phyloP scores from a whole-genome alignment of 495 filamentous ascomycete species.

The Tuber indicum region DNA sequence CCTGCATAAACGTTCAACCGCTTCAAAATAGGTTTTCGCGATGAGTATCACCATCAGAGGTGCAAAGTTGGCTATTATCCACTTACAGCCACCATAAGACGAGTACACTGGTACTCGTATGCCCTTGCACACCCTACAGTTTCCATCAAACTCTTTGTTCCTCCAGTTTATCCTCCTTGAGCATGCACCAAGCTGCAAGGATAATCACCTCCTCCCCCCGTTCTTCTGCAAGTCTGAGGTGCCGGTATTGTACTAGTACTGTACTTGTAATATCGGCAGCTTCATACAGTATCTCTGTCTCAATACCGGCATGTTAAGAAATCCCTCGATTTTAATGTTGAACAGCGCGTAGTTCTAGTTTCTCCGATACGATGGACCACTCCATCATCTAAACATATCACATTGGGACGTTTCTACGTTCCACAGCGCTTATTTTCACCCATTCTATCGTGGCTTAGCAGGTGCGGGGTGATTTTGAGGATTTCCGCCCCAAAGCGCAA shows the following conservation, averaged over 20 bases:
- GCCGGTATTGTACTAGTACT: no score
- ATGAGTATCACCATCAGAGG: no score
- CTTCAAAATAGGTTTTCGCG: no score
- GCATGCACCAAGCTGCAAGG: not conserved
- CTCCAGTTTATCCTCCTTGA: not conserved
- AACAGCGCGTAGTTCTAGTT: not conserved
- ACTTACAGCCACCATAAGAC: no score
- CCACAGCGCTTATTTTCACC: not conserved
- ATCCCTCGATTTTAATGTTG: not conserved
- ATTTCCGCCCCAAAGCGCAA: not conserved
- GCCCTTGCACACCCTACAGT: no score
- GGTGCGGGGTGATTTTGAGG: not conserved
- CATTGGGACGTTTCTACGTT: not conserved
- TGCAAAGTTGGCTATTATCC: no score
- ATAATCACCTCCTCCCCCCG: no score
- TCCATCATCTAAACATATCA: not conserved
- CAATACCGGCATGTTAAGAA: not conserved
- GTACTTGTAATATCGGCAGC: not conserved
- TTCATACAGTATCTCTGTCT: not conserved
- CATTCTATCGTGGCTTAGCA: not conserved
- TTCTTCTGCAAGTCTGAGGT: no score
- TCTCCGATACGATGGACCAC: not conserved
- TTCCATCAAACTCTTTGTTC: not conserved
- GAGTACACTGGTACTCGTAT: not conserved
- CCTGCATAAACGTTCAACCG: no score